These are phyloP conservation scores for Talaromyces piceae DNA, from an alignment of 2,329 filamentous ascomycete genomes.

Conservation along the genomic window DNA sequence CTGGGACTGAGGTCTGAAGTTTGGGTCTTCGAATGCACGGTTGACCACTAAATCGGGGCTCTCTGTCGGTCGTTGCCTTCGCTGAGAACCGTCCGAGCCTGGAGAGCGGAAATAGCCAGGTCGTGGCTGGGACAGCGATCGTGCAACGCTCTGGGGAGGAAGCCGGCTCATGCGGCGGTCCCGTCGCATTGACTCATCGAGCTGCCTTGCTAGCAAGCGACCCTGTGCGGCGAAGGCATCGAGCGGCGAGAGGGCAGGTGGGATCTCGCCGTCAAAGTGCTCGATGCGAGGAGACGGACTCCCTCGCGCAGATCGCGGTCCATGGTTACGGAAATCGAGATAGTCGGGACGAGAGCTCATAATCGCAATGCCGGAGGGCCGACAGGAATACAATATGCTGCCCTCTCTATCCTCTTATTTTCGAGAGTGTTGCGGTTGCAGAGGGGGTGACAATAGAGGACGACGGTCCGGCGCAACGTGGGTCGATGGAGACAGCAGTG, in stretches of 20 bases:
- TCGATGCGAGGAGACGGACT: slow-evolving; percentile 57
- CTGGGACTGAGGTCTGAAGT: slow-evolving; percentile 60
- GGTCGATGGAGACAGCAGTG: not conserved
- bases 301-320: slow-evolving; percentile 2
- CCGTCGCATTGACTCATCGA: slow-evolving; percentile 68
- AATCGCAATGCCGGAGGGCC: not conserved
- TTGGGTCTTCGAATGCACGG: slow-evolving; percentile 37
- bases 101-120: slow-evolving; percentile 75
- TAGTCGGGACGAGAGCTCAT: slow-evolving; percentile 9
- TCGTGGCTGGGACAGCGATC: slow-evolving; percentile 69
- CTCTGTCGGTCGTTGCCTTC: slow-evolving; percentile 18
- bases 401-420: not conserved
- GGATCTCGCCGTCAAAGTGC: slow-evolving; percentile 66
- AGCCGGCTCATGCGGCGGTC: slow-evolving; percentile 78
- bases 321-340: slow-evolving; percentile 2
- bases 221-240: slow-evolving; percentile 94
- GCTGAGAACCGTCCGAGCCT: slow-evolving; percentile 46
- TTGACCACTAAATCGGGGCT: slow-evolving; percentile 33
- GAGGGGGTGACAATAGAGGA: not conserved
- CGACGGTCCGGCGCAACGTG: not conserved
- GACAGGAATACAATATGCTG: not conserved
- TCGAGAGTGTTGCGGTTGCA: not conserved
- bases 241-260: slow-evolving; percentile 84
- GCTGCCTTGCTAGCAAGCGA: slow-evolving; percentile 74
- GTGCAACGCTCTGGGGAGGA: slow-evolving; percentile 73